Percentiles rank a stretch among this genome's conserved stretches.
These are phyloP conservation scores for Fimicolochytrium jonesii DNA, from an alignment of 192 early-diverging fungal species.

Conservation along the genomic window DNA sequence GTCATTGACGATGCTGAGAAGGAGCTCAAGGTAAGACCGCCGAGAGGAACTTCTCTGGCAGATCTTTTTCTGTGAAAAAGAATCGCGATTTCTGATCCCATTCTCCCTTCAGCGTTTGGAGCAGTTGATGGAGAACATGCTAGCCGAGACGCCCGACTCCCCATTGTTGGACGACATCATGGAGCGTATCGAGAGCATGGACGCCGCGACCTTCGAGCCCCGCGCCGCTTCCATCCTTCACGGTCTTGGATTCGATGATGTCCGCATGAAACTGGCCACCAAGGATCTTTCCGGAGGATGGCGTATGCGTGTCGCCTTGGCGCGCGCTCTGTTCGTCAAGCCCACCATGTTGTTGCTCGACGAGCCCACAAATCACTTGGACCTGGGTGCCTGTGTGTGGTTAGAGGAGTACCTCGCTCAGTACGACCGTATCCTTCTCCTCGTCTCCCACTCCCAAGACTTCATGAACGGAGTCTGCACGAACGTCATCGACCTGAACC, in stretches of 20 bases:
- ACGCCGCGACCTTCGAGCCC: constrained; percentile 89
- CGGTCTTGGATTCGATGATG: constrained; percentile 89
- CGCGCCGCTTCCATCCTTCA: constrained; percentile 85
- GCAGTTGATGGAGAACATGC: constrained; percentile 83
- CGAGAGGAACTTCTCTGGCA: no score
- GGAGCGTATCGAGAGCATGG: constrained; percentile 93
- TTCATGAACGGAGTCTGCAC: constrained; percentile 94
- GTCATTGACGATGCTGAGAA: constrained; percentile 85
- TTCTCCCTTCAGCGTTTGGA: constrained; percentile 67
- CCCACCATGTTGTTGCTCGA: constrained; percentile 67
- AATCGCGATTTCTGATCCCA: neutral
- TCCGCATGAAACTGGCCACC: constrained; percentile 86
- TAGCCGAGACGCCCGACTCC: constrained; percentile 80
- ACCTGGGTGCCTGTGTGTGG: constrained; percentile 87
- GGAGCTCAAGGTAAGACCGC: constrained; percentile 67
- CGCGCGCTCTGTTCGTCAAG: constrained; percentile 92
- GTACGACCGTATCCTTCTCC: constrained; percentile 80
- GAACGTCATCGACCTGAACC: constrained; percentile 90
- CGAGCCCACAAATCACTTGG: constrained; percentile 77
- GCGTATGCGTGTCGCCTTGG: constrained; percentile 98
- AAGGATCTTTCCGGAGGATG: constrained; percentile 99
- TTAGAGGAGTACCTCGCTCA: constrained; percentile 74
- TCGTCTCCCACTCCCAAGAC: constrained; percentile 94
- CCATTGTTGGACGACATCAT: constrained; percentile 88
- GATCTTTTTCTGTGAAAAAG: neutral